Evolutionary conservation across 768 basidiomycete species (phyloP), one percentile per base, ranked within the genome.

Genomic region (Boletus vermiculosoides): DNA sequence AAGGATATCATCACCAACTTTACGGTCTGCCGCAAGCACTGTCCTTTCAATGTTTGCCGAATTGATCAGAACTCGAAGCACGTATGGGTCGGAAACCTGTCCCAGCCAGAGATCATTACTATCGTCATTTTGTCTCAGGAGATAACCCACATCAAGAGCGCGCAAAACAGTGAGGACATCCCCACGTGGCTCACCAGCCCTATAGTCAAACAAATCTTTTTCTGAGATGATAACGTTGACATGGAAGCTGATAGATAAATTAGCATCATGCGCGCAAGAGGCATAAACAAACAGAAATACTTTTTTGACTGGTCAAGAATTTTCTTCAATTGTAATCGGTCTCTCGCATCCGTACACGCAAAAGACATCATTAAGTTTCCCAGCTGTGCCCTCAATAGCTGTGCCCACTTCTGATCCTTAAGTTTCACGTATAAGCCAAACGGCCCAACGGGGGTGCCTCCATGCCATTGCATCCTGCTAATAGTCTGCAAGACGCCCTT

Each of bases 51-150:
- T 90, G 45, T 70, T 74, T 22, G 75, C 73, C 50, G 79, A 76
- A 69, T 94, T 93, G 72, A 98, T 87, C 45, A 99, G 70, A 34
- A 94, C 78, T 50, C 94, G 90, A 30, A 85, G 75, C 2, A 95
- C 89, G 57, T 84, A 85, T 36, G 81, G 80, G 61, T 96, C 78
- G 15, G 82, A 78, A 58, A 96, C 78, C 94, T 98, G 62, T 23
- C 9, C n/a, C 34, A 23, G 20, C 20, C 13, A 34, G 25, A 6
- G 44, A 45, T 57, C 15, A 59, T 16, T 13, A 18, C 8, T 9
- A 30, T 40, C 54, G 11, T 18, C n/a, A 50, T 15, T 36, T 5
- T 10, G 47, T 44, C 22, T 20, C 46, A 33, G 28, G 10, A 13
- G 5, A 53, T 22, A 45, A 40, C 83, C 9, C 59, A 94, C 96